Percentiles rank a stretch among this genome's conserved stretches.
Evolutionary conservation across 148 eudicot species (phyloP).

Genomic region (Spergularia bocconei): DNA sequence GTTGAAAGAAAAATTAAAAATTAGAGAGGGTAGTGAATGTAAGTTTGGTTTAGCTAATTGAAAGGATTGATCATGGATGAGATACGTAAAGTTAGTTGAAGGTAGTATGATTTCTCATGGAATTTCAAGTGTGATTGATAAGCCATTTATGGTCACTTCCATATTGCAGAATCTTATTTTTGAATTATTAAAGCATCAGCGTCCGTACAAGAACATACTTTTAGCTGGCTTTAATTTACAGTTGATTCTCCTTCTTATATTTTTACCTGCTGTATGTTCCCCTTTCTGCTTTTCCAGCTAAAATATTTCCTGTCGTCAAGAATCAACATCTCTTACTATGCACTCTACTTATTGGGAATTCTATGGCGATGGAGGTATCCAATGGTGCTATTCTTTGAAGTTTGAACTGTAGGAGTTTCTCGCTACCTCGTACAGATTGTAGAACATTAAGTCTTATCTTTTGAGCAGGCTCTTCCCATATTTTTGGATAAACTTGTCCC

Average conservation of each 20-base stretch:
- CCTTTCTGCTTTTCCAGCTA: constrained; percentile 55
- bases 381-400: constrained; percentile 2
- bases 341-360: constrained; percentile 88
- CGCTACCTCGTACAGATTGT: constrained; percentile 6
- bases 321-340: constrained; percentile 96
- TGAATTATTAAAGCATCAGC: neutral
- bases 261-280: neutral
- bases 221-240: constrained; percentile 4
- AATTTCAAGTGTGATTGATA: neutral
- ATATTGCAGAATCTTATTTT: neutral
- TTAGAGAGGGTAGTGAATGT: neutral
- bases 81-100: neutral
- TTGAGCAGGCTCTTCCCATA: constrained; percentile 79
- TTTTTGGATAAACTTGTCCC: constrained; percentile 92
- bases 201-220: neutral
- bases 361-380: constrained; percentile 94
- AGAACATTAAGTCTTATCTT: neutral
- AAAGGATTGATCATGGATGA: neutral
- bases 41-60: neutral
- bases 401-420: neutral
- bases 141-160: neutral
- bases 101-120: neutral
- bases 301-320: constrained; percentile 93
- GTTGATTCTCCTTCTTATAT: neutral
- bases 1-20: too few species aligned